Evolutionary conservation across 1,284 basidiomycete species (phyloP).

Genomic region (Moesziomyces globuligerus): DNA sequence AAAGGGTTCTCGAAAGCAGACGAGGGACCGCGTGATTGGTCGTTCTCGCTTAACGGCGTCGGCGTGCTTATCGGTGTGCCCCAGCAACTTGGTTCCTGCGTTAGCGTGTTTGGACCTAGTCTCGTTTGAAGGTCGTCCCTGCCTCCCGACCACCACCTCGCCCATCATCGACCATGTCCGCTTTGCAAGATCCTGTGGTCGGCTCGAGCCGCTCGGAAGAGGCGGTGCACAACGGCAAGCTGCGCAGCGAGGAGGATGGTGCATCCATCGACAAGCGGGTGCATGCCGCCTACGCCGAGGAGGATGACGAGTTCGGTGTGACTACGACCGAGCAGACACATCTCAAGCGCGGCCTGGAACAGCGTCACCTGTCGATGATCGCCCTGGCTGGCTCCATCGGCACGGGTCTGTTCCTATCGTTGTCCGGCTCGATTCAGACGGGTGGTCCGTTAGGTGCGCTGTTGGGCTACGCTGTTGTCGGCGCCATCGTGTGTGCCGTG

Average conservation of each 20-base stretch:
- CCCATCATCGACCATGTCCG: conserved; percentile 5
- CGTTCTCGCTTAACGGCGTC: background rate
- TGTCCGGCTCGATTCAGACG: conserved; percentile 45
- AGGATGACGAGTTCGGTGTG: conserved; percentile 14
- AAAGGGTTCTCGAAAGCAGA: too few species aligned
- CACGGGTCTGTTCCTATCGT: conserved; percentile 53
- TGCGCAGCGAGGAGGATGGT: conserved; percentile 28
- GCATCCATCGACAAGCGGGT: conserved; percentile 17
- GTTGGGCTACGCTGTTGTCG: conserved; percentile 50
- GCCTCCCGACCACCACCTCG: background rate
- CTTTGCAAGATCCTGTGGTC: conserved; percentile 2
- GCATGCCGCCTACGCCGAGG: conserved; percentile 3
- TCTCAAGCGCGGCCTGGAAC: conserved; percentile 47
- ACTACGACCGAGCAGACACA: conserved; percentile 19
- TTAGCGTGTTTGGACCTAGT: background rate
- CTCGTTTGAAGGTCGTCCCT: background rate
- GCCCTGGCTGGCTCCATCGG: conserved; percentile 57
- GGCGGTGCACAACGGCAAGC: conserved; percentile 30
- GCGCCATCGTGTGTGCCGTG: conserved; percentile 49
- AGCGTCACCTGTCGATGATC: conserved; percentile 57
- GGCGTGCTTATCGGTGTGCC: background rate
- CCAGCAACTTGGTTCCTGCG: background rate
- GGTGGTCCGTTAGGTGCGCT: conserved; percentile 55
- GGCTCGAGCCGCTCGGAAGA: conserved; percentile 15
- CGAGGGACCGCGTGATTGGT: background rate